Base-by-base conservation (phyloP, 225 moss, liverwort and hornwort species). In the Rhytidiadelphus loreus region DNA sequence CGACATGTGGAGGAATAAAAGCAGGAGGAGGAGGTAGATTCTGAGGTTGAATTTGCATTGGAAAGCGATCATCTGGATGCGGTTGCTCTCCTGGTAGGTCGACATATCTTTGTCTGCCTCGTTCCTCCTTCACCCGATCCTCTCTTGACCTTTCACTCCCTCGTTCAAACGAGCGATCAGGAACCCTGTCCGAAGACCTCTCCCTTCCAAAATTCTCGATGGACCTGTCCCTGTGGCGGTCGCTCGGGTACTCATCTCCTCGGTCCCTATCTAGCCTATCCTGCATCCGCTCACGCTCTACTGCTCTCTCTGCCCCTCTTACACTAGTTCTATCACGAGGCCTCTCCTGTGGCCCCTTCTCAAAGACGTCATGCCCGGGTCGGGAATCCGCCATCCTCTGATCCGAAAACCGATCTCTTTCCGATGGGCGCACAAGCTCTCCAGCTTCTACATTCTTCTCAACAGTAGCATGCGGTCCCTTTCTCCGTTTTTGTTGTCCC, bases 61-160 rank as follows among this genome's bases (percentile, higher is more conserved):
- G 96, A 72, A 96, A 98, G 14, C 98, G 97, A 90, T 98, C 98
- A 89, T 98, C 96, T 70, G 97, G 97, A 89, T 96, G 95, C 48
- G 96, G 97, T 82, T 96, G 95, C 62, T 96, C 98, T 66, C 88
- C 93, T 43, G 94, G 93, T 55, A 90, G 86, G 58, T 97, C 96
- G 72, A 80, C 87, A 63, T 96, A 95, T 80, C 97, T 95, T 89
- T 93, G 93, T 82, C 97, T 93, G 84, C 82, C 81, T 82, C 98
- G 89, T 30, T 98, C 96, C 86, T 98, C 96, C 92, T 96, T 96
- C 62, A 89, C 92, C 87, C 98, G 92, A 82, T 98, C 96, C 88
- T 97, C 97, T 70, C 97, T 95, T 84, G 63, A 89, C 79, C 96
- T 94, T 74, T 96, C 96, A 84, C 84, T 91, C 87, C 90, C 93